Percentiles rank a stretch among this genome's conserved stretches.
phyloP scores from a whole-genome alignment of 2,329 filamentous ascomycete species.

The Macrophomina tecta region DNA sequence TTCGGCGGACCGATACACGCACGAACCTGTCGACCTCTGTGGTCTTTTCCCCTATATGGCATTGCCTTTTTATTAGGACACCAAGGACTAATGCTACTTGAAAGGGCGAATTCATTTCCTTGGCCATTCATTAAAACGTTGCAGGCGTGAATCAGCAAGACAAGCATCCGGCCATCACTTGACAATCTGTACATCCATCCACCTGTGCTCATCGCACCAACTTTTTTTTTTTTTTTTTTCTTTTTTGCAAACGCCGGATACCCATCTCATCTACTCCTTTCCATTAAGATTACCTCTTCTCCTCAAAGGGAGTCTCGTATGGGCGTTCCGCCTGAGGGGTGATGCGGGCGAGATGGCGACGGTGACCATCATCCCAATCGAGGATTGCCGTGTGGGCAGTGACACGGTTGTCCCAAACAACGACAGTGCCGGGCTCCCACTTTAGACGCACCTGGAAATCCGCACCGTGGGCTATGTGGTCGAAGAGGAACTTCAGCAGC shows the following conservation, averaged over 20 bases:
- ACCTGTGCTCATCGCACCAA: neutral
- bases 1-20: too few species aligned
- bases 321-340: slow-evolving; percentile 83
- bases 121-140: neutral
- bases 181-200: slow-evolving; percentile 9
- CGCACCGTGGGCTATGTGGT: slow-evolving; percentile 73
- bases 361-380: slow-evolving; percentile 80
- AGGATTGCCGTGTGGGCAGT: slow-evolving; percentile 79
- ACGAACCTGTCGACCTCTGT: too few species aligned
- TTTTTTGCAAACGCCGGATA: neutral
- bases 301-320: slow-evolving; percentile 66
- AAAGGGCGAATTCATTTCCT: too few species aligned
- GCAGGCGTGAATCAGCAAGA: neutral
- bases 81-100: too few species aligned
- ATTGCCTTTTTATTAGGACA: too few species aligned
- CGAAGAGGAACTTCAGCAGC: slow-evolving; percentile 76
- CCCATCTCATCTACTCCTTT: neutral
- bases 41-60: too few species aligned
- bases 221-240: neutral
- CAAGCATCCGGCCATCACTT: slow-evolving; percentile 4
- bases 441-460: slow-evolving; percentile 77
- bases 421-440: slow-evolving; percentile 80
- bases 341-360: slow-evolving; percentile 80
- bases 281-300: slow-evolving; percentile 21
- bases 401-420: slow-evolving; percentile 86